Conservation (phyloP, 2,329 filamentous ascomycete genomes). For the Celoporthe dispersa region DNA sequence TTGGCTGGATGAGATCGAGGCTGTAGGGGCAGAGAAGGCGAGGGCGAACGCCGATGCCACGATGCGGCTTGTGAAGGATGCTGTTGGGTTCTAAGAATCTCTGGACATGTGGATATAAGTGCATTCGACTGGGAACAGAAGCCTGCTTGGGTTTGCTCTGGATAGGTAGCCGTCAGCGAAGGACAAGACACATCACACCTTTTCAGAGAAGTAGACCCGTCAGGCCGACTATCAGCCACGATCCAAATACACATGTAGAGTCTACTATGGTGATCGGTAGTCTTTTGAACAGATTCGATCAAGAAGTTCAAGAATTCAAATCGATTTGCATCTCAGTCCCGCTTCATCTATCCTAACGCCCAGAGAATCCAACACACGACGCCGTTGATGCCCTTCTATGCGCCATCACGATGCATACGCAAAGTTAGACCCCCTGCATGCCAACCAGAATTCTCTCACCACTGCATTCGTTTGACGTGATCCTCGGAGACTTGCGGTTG, state of each 20-base stretch:
- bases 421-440: slow-evolving; percentile 65
- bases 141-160: not conserved
- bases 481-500: slow-evolving; percentile 62
- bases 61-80: slow-evolving; percentile 57
- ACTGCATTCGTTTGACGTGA: slow-evolving; percentile 67
- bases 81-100: slow-evolving; percentile 51
- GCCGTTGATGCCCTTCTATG: not conserved
- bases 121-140: not conserved
- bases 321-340: slow-evolving; percentile 1
- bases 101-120: not conserved
- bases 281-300: not conserved
- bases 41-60: slow-evolving; percentile 61
- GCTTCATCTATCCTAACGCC: not conserved
- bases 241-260: not conserved
- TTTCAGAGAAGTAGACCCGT: not conserved
- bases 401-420: slow-evolving; percentile 59
- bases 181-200: not conserved
- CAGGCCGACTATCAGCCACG: not conserved
- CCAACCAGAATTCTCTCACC: slow-evolving; percentile 75
- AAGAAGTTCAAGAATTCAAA: not conserved
- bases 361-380: not conserved
- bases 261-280: not conserved
- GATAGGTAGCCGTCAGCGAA: not conserved
- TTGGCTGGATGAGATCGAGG: slow-evolving; percentile 62
- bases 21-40: slow-evolving; percentile 65